These are phyloP conservation scores for Artemisia argyi DNA, from an alignment of 129 eudicot species.

Conservation along the genomic window DNA sequence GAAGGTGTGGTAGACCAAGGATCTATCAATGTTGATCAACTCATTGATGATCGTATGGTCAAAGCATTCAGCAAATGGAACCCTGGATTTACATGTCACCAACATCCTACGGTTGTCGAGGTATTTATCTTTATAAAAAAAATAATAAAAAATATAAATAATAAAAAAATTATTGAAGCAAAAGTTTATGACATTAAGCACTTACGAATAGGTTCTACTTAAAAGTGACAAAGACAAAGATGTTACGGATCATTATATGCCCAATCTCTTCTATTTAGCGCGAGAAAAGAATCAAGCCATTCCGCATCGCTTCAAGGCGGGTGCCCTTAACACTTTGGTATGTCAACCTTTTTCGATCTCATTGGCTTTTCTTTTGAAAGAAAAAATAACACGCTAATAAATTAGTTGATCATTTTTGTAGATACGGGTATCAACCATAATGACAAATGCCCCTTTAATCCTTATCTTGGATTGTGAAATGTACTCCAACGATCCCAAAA, in stretches of 20 bases:
- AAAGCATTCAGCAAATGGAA: slow-evolving; percentile 57
- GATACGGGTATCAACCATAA: slow-evolving; percentile 62
- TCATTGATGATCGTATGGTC: slow-evolving; percentile 18
- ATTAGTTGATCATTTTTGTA: slow-evolving; percentile 15
- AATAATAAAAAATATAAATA: neutral
- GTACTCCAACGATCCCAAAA: slow-evolving; percentile 70
- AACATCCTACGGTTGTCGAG: slow-evolving; percentile 75
- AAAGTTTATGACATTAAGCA: neutral
- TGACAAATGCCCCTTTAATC: slow-evolving; percentile 72
- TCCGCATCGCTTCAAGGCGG: slow-evolving; percentile 74
- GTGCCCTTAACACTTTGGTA: slow-evolving; percentile 83
- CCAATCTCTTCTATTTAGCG: slow-evolving; percentile 66
- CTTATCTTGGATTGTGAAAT: slow-evolving; percentile 64
- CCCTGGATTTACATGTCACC: slow-evolving; percentile 47
- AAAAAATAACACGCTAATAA: no score
- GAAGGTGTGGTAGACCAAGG: slow-evolving; percentile 57
- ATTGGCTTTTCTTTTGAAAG: neutral
- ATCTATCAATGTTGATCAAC: slow-evolving; percentile 23
- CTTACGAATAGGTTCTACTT: slow-evolving; percentile 46
- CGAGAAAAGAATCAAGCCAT: slow-evolving; percentile 44
- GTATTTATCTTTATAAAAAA: slow-evolving; percentile 18
- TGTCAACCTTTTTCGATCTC: neutral
- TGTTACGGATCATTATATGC: slow-evolving; percentile 42
- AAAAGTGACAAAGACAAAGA: slow-evolving; percentile 45
- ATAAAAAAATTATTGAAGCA: no score